These are phyloP conservation scores for Epichloe baconii DNA, from an alignment of 2,329 filamentous ascomycete genomes.

Conservation along the genomic window DNA sequence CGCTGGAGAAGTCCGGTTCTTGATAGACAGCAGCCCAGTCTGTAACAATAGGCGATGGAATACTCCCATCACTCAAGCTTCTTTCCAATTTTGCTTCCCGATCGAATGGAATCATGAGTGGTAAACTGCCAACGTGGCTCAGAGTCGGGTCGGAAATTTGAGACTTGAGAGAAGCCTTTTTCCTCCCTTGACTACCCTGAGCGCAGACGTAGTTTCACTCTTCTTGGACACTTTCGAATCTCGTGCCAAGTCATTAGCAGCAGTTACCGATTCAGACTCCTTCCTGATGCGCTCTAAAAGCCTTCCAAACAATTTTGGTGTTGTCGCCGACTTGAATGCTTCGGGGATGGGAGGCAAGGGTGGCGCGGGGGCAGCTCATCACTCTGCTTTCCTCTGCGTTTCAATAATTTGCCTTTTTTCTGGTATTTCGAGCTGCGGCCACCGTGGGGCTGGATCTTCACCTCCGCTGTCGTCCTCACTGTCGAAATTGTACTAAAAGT, in stretches of 20 bases:
- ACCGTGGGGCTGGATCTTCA: conserved; percentile 1
- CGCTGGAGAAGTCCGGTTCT: background rate
- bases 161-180: conserved; percentile 10
- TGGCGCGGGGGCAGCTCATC: conserved; percentile 13
- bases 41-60: background rate
- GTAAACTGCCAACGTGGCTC: conserved; percentile 1
- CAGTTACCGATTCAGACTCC: conserved; percentile 9
- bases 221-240: background rate
- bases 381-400: conserved; percentile 4
- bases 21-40: background rate
- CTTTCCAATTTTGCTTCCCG: background rate
- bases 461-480: conserved; percentile 18
- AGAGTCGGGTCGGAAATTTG: conserved; percentile 14
- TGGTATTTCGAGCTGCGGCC: background rate
- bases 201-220: background rate
- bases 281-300: conserved; percentile 16
- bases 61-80: background rate
- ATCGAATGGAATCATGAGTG: background rate
- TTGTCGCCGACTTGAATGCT: conserved; percentile 11
- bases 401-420: conserved; percentile 1
- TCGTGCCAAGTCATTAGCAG: background rate
- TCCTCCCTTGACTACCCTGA: conserved; percentile 5
- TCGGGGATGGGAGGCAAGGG: conserved; percentile 22
- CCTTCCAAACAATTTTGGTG: conserved; percentile 15
- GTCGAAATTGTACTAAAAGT: conserved; percentile 26